A percentile compares a stretch with the other conserved stretches of the same genome.
phyloP scores from a whole-genome alignment of 345 rosid species.

The Gynandropsis gynandra region DNA sequence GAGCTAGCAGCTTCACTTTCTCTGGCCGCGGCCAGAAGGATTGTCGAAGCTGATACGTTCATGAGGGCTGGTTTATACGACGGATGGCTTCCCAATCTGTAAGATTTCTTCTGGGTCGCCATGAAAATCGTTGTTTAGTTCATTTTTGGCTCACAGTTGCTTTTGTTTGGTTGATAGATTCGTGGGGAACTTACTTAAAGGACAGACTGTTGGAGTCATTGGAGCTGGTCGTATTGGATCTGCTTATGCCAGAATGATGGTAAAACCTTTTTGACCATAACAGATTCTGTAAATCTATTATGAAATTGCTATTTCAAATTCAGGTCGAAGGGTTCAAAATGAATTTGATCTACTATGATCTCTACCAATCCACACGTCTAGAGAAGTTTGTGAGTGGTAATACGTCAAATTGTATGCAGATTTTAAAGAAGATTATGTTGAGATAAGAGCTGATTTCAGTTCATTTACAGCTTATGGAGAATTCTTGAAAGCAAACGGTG shows the following conservation, averaged over 20 bases:
- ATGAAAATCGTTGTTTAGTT: too few species aligned
- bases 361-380: constrained; percentile 87
- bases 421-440: not conserved
- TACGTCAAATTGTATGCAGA: not conserved
- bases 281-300: too few species aligned
- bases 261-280: constrained; percentile 19
- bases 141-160: not conserved
- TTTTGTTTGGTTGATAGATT: constrained; percentile 37
- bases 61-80: constrained; percentile 95
- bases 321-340: constrained; percentile 96
- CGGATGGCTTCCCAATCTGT: constrained; percentile 98
- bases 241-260: constrained; percentile 99
- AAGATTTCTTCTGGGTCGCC: constrained; percentile 8
- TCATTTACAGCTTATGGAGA: constrained; percentile 59
- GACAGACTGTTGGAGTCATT: constrained; percentile 96
- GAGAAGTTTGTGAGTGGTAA: constrained; percentile 90
- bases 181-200: constrained; percentile 95
- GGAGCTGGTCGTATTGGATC: constrained; percentile 99
- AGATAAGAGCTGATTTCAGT: not conserved
- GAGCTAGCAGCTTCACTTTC: constrained; percentile 96
- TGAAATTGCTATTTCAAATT: too few species aligned
- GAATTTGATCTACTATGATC: constrained; percentile 90
- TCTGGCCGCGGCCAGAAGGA: constrained; percentile 84
- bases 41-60: constrained; percentile 92
- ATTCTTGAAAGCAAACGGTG: constrained; percentile 78